Evolutionary conservation across 2,329 filamentous ascomycete genomes (phyloP).

Genomic region (Botrytis sinoallii): DNA sequence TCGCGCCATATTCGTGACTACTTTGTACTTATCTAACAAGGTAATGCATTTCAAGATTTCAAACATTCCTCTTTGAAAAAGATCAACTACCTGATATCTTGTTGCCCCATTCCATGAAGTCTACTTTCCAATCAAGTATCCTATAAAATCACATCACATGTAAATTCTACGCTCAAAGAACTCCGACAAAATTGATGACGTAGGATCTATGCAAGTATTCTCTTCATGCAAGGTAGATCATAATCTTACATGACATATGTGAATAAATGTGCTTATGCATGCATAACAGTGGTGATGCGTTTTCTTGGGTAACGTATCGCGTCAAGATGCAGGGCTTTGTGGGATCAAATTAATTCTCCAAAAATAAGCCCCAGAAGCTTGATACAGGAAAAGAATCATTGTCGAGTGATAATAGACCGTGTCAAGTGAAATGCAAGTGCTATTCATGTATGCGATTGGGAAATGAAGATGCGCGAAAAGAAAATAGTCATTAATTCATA

Average conservation of each 20-base stretch:
- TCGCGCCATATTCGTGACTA: neutral
- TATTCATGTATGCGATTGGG: neutral
- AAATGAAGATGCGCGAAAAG: neutral
- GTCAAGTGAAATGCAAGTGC: neutral
- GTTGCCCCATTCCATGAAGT: neutral
- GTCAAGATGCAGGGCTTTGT: neutral
- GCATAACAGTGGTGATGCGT: neutral
- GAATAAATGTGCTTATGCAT: neutral
- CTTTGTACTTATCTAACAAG: neutral
- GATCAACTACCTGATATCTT: neutral
- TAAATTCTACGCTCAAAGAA: neutral
- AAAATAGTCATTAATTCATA: constrained; percentile 5
- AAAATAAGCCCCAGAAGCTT: neutral
- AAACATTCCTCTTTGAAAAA: neutral
- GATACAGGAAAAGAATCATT: too few species aligned
- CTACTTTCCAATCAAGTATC: neutral
- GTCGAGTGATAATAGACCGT: neutral
- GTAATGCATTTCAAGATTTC: neutral
- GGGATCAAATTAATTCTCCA: neutral
- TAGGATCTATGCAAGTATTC: neutral
- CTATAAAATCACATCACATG: neutral
- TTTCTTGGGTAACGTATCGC: neutral
- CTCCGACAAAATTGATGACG: neutral
- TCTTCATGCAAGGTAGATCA: neutral
- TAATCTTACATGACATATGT: neutral